phyloP scores from a whole-genome alignment of 768 basidiomycete species.

The Suillus fuscotomentosus region DNA sequence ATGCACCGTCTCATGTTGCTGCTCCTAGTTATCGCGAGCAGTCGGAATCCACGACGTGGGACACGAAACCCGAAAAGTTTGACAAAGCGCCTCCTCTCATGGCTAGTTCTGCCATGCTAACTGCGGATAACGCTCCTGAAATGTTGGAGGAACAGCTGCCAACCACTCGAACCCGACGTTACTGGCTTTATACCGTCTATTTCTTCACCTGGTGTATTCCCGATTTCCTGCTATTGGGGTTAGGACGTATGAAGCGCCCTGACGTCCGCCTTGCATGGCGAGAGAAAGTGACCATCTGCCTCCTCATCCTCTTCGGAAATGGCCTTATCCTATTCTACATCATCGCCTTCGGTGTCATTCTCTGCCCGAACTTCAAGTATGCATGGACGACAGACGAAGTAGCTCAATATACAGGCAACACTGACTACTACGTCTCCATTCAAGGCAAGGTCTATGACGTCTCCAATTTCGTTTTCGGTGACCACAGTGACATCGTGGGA shows the following conservation, averaged over 20 bases:
- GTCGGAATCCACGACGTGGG: constrained; percentile 38
- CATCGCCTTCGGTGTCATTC: constrained; percentile 57
- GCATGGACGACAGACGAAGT: constrained; percentile 56
- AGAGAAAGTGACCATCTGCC: constrained; percentile 65
- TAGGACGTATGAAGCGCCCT: constrained; percentile 67
- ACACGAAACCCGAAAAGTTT: constrained; percentile 38
- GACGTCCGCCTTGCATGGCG: constrained; percentile 70
- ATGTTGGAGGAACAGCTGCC: constrained; percentile 54
- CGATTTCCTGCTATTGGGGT: constrained; percentile 40
- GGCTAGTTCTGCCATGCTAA: constrained; percentile 35
- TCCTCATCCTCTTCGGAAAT: constrained; percentile 55
- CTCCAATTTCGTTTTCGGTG: constrained; percentile 54
- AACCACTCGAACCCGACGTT: constrained; percentile 51
- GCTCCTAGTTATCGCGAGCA: constrained; percentile 32
- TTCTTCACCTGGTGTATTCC: constrained; percentile 57
- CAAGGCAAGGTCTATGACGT: constrained; percentile 63
- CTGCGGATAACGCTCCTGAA: constrained; percentile 43
- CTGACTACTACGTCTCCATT: constrained; percentile 64
- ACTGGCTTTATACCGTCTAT: constrained; percentile 61
- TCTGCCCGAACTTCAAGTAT: constrained; percentile 62
- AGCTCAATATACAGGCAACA: constrained; percentile 44
- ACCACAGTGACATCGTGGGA: constrained; percentile 61
- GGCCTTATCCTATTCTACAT: constrained; percentile 62
- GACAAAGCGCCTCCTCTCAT: constrained; percentile 30
- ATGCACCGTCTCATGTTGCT: constrained; percentile 19